Percentiles rank a stretch among this genome's conserved stretches.
Conservation (phyloP, 768 basidiomycete genomes). For the Psilocybe subaeruginosa region DNA sequence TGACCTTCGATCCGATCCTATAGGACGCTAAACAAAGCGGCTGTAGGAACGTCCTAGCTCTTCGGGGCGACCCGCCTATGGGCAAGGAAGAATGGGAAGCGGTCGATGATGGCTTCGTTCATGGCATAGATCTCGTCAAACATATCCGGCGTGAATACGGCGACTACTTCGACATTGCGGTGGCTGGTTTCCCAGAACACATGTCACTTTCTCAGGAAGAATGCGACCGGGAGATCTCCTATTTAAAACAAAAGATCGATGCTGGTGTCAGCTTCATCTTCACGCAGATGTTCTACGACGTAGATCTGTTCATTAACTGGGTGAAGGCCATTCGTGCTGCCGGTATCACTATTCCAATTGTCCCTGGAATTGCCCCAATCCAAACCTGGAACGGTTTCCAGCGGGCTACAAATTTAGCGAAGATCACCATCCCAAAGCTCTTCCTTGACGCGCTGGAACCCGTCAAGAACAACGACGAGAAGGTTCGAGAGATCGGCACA, state of each 20-base stretch:
- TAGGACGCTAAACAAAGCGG: constrained; percentile 90
- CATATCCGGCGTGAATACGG: constrained; percentile 84
- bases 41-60: constrained; percentile 90
- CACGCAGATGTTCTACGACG: constrained; percentile 98
- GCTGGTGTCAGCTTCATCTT: constrained; percentile 93
- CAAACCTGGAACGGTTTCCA: constrained; percentile 97
- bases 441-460: constrained; percentile 83
- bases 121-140: constrained; percentile 89
- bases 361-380: constrained; percentile 93
- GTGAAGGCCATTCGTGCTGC: constrained; percentile 80
- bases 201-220: constrained; percentile 75
- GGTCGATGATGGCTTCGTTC: constrained; percentile 86
- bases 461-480: constrained; percentile 90
- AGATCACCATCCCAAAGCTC: constrained; percentile 75
- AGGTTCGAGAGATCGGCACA: constrained; percentile 91
- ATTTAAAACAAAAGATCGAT: constrained; percentile 90
- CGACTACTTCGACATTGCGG: constrained; percentile 95
- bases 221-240: constrained; percentile 76
- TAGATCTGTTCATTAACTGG: constrained; percentile 90
- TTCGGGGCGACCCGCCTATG: constrained; percentile 89
- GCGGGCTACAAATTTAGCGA: constrained; percentile 77
- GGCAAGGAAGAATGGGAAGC: constrained; percentile 93
- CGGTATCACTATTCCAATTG: constrained; percentile 87
- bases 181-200: constrained; percentile 91
- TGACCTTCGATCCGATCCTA: constrained; percentile 1